Conservation (phyloP, 306 rosid genomes). For the Carpinus fangiana region DNA sequence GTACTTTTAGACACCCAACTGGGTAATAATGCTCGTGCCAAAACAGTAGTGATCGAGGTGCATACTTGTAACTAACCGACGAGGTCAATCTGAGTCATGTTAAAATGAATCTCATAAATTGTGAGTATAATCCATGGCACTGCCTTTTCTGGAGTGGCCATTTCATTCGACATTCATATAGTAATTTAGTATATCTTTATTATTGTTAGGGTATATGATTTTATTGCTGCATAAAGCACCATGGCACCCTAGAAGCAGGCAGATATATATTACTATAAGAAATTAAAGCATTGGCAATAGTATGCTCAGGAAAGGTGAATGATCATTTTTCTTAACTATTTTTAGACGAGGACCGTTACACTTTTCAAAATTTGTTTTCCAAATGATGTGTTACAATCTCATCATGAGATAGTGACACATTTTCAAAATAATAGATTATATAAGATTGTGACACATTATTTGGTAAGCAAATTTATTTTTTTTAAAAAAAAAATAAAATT, state of each 20-base stretch:
- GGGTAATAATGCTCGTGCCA: not conserved
- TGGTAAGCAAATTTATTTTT: no score
- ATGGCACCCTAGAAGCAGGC: not conserved
- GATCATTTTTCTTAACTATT: not conserved
- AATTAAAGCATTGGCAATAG: not conserved
- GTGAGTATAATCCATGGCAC: not conserved
- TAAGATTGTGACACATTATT: no score
- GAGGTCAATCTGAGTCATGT: not conserved
- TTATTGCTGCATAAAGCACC: not conserved
- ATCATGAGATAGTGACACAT: no score
- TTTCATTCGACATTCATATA: not conserved
- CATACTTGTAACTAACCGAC: not conserved
- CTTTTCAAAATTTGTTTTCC: no score
- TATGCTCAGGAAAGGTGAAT: not conserved
- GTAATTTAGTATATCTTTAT: no score
- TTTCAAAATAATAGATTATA: no score
- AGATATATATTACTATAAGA: not conserved
- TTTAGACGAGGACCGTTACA: not conserved
- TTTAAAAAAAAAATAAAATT: no score
- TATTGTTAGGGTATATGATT: no score
- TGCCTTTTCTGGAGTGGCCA: not conserved
- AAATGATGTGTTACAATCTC: no score
- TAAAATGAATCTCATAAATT: not conserved
- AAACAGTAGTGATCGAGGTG: not conserved
- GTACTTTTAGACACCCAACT: not conserved